Evolutionary conservation across 2,329 filamentous ascomycete species (phyloP).

Genomic region (Immersiporthe knoxdaviesiana): DNA sequence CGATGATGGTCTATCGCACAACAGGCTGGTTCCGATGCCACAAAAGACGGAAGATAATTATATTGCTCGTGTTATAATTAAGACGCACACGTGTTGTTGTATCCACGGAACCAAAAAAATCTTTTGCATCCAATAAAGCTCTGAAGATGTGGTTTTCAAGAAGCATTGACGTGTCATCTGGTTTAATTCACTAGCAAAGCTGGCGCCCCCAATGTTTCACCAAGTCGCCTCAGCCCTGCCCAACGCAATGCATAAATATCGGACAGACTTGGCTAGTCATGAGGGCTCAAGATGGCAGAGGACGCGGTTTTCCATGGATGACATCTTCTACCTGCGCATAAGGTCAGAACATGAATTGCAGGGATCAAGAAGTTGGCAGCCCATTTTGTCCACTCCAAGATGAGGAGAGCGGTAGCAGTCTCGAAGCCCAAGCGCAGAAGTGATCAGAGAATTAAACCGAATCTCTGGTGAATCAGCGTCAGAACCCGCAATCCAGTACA

Average conservation of each 20-base stretch:
- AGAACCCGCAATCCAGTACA: too few relatives aligned
- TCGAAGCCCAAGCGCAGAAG: too few relatives aligned
- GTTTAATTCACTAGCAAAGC: background rate
- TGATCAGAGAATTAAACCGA: too few relatives aligned
- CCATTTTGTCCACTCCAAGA: too few relatives aligned
- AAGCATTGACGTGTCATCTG: background rate
- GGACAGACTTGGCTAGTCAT: slow-evolving; percentile 20
- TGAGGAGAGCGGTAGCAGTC: too few relatives aligned
- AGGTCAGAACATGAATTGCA: background rate
- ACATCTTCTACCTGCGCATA: background rate
- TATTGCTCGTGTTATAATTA: too few relatives aligned
- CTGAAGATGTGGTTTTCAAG: too few relatives aligned
- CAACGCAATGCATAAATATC: slow-evolving; percentile 21
- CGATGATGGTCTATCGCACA: background rate
- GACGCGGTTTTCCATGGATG: background rate
- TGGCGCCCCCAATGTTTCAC: background rate
- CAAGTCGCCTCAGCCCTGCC: slow-evolving; percentile 12
- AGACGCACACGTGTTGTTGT: background rate
- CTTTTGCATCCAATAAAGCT: background rate
- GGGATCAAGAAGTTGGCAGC: background rate
- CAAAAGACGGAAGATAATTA: too few relatives aligned
- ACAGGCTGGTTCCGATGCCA: too few relatives aligned
- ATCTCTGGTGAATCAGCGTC: too few relatives aligned
- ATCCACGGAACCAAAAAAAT: background rate
- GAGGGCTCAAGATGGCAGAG: background rate